Percentiles rank a stretch among this genome's conserved stretches.
Evolutionary conservation across 1,139 yeast genomes (phyloP).

Genomic region (Candida neerlandica): DNA sequence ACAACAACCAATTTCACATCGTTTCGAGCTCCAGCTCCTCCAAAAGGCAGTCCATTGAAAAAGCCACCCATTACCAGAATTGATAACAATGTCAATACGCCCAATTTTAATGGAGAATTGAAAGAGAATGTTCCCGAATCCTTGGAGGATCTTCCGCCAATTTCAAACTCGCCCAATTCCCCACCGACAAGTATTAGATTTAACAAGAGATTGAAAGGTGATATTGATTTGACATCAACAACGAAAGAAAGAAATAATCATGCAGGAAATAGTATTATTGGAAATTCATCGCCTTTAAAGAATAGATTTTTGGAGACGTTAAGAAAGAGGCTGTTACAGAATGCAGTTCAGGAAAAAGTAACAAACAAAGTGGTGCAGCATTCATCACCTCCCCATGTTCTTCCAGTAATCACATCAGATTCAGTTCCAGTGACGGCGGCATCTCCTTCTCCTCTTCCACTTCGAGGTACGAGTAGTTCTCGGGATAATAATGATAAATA

Average conservation of each 20-base stretch:
- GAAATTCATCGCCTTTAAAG: neutral
- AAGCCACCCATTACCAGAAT: constrained; percentile 4
- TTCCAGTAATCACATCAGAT: neutral
- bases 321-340: neutral
- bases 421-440: neutral
- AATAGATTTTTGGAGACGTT: neutral
- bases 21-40: constrained; percentile 1
- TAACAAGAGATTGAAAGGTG: constrained; percentile 4
- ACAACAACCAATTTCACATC: constrained; percentile 4
- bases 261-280: neutral
- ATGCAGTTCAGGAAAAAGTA: neutral
- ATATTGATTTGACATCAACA: neutral
- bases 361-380: neutral
- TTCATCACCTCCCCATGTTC: neutral
- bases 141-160: neutral
- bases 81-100: neutral
- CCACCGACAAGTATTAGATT: constrained; percentile 13
- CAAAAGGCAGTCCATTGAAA: constrained; percentile 1
- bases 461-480: neutral
- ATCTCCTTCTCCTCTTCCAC: neutral
- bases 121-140: constrained; percentile 16
- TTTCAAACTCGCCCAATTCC: constrained; percentile 6
- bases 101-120: constrained; percentile 8
- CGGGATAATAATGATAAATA: neutral
- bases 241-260: neutral